Evolutionary conservation across 164 flowering plant genomes (phyloP).

Genomic region (Brasenia schreberi): DNA sequence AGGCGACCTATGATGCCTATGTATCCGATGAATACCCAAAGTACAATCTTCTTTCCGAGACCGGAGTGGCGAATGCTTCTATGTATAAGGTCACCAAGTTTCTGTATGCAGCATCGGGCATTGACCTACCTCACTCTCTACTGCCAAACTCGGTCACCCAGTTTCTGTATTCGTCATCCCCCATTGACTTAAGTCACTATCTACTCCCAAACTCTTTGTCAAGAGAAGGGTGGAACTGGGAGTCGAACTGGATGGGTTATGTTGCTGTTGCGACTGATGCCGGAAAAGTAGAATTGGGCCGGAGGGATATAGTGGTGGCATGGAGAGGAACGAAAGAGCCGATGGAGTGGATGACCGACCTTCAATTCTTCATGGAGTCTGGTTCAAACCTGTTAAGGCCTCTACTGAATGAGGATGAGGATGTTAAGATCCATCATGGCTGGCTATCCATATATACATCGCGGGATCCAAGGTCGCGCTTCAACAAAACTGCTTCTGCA

Average conservation of each 20-base stretch:
- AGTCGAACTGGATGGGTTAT: constrained; percentile 36
- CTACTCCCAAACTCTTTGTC: constrained; percentile 19
- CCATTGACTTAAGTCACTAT: constrained; percentile 14
- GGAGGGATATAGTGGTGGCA: constrained; percentile 32
- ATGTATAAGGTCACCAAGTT: constrained; percentile 22
- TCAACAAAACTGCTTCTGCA: constrained; percentile 16
- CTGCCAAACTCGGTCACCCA: too few relatives aligned
- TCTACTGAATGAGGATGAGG: not conserved
- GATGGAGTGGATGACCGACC: constrained; percentile 26
- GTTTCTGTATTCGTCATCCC: too few relatives aligned
- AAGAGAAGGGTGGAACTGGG: constrained; percentile 21
- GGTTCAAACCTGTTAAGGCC: constrained; percentile 15
- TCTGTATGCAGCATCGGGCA: constrained; percentile 24
- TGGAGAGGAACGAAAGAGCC: constrained; percentile 29
- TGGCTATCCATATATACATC: constrained; percentile 30
- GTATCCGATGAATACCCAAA: constrained; percentile 22
- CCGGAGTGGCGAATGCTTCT: constrained; percentile 15
- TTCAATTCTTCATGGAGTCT: constrained; percentile 16
- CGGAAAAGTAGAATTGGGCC: constrained; percentile 22
- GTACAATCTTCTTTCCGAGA: constrained; percentile 11
- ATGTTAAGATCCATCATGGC: constrained; percentile 20
- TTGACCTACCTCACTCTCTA: too few relatives aligned
- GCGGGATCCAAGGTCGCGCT: constrained; percentile 18
- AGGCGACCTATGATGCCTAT: constrained; percentile 28
- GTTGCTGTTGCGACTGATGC: constrained; percentile 49